Conservation (phyloP, 805 yeast genomes). For the Lipomyces kockii region DNA sequence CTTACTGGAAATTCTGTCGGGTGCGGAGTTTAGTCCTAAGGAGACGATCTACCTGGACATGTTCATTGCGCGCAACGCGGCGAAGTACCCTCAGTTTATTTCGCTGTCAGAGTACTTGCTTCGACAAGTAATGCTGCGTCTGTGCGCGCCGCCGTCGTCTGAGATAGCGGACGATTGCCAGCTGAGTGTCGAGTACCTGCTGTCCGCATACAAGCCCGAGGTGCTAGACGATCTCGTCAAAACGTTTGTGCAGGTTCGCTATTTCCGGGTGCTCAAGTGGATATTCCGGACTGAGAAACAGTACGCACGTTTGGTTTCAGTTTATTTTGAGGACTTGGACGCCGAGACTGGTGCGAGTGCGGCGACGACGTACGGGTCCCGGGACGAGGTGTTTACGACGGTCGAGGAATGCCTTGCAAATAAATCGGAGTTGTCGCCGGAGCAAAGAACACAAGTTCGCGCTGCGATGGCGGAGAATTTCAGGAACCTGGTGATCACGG, state of each 20-base stretch:
- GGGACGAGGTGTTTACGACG: constrained; percentile 34
- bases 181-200: constrained; percentile 70
- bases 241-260: constrained; percentile 59
- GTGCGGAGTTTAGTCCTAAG: constrained; percentile 29
- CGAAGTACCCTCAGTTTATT: constrained; percentile 84
- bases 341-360: not conserved
- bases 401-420: constrained; percentile 33
- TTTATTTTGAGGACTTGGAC: constrained; percentile 31
- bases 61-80: constrained; percentile 77
- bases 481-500: constrained; percentile 29
- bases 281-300: constrained; percentile 60
- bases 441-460: constrained; percentile 28
- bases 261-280: constrained; percentile 61
- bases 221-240: constrained; percentile 56
- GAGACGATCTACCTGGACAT: constrained; percentile 54
- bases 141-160: constrained; percentile 52
- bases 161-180: constrained; percentile 64
- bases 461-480: constrained; percentile 26
- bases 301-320: constrained; percentile 54
- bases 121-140: constrained; percentile 52
- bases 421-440: constrained; percentile 23
- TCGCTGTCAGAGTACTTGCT: constrained; percentile 66
- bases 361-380: constrained; percentile 13
- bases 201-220: constrained; percentile 68
- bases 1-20: constrained; percentile 61